phyloP scores from a whole-genome alignment of 202 grass and related monocot species.

The Saccharum hybrid region DNA sequence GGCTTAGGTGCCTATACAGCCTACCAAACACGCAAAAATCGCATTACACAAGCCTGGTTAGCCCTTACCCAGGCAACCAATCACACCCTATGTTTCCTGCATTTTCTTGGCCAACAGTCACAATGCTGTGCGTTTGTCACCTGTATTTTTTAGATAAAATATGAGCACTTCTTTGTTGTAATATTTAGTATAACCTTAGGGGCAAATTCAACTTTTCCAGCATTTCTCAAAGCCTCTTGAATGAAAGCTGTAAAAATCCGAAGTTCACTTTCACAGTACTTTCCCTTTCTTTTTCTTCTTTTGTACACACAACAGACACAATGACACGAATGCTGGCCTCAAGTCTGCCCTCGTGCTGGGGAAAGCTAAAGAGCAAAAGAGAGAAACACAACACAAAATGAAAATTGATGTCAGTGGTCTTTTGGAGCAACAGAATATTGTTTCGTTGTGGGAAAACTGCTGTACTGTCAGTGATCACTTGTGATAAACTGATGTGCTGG shows the following conservation, averaged over 20 bases:
- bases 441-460: no score
- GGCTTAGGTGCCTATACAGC: no score
- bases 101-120: no score
- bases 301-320: neutral
- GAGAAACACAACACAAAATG: neutral
- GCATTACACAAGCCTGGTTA: no score
- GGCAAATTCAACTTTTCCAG: neutral
- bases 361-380: neutral
- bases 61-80: no score
- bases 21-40: no score
- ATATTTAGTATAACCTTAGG: no score
- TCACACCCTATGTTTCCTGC: neutral
- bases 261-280: neutral
- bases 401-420: neutral
- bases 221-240: neutral
- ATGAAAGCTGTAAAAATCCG: neutral
- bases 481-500: neutral
- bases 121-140: no score
- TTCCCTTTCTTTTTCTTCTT: neutral
- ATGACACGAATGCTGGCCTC: neutral
- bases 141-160: neutral
- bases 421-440: neutral
- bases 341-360: neutral
- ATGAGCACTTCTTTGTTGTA: neutral
- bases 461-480: no score